phyloP scores from a whole-genome alignment of 495 filamentous ascomycete genomes.

The Talaromyces trachyspermus region DNA sequence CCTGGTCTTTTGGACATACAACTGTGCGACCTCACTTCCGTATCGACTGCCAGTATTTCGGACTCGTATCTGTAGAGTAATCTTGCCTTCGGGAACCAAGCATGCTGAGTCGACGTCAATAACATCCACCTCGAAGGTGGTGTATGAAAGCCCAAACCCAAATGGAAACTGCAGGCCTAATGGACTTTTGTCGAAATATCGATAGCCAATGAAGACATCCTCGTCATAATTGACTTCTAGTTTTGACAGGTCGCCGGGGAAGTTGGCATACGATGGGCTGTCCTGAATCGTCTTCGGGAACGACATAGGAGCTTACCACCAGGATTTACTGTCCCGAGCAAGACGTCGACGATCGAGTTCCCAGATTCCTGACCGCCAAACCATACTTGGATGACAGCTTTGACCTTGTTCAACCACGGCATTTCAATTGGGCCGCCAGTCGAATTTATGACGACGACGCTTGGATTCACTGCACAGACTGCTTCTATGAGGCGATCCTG shows the following conservation, averaged over 20 bases:
- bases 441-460: slow-evolving; percentile 81
- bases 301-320: slow-evolving; percentile 68
- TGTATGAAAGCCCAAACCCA: slow-evolving; percentile 73
- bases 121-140: slow-evolving; percentile 50
- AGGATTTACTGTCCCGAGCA: slow-evolving; percentile 73
- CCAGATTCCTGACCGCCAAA: slow-evolving; percentile 78
- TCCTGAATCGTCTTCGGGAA: slow-evolving; percentile 69
- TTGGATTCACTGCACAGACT: slow-evolving; percentile 63
- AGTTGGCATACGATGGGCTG: slow-evolving; percentile 54
- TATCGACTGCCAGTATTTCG: slow-evolving; percentile 55
- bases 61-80: neutral
- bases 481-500: slow-evolving; percentile 57
- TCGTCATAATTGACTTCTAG: slow-evolving; percentile 66
- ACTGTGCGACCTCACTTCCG: slow-evolving; percentile 67
- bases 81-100: neutral
- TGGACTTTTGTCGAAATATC: slow-evolving; percentile 60
- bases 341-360: slow-evolving; percentile 68
- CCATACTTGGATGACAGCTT: slow-evolving; percentile 76
- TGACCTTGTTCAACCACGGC: slow-evolving; percentile 64
- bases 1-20: slow-evolving; percentile 48
- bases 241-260: slow-evolving; percentile 55
- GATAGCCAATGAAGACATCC: slow-evolving; percentile 79
- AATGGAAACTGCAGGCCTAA: slow-evolving; percentile 65
- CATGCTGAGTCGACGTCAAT: slow-evolving; percentile 44
- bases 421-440: slow-evolving; percentile 64